Base-by-base conservation (phyloP, 1,284 basidiomycete genomes). In the Heterobasidion occidentale region DNA sequence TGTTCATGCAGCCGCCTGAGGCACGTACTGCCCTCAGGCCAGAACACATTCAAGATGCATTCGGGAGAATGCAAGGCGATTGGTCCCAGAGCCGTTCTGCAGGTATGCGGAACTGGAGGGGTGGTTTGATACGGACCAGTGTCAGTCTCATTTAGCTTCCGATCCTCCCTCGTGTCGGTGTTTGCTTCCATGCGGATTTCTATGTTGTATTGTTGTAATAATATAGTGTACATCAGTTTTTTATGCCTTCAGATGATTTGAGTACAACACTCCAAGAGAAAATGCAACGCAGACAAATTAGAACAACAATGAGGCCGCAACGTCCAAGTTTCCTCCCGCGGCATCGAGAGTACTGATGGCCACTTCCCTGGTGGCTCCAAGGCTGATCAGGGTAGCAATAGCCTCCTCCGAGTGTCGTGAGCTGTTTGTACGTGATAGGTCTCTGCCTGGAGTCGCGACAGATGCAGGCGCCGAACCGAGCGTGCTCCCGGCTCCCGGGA, bases 251-350 rank as follows among this genome's bases (percentile, higher is more conserved):
- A 14, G 42, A 14, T 45, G 7, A 17, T 45, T 27, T 27, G 15
- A 17, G 35, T 38, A 12, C 17, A 19, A 42, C 36, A 52, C 35
- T 15, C 15, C 15, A 20, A 27, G 15, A 17, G 19, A 15, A 33
- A 34, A 50, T 34, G 19, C 15, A 9, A 33, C 19, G 33, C 46
- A 55, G 49, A 50, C 52, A 38, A 51, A 67, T 59, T 70, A 88
- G 68, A 98, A 98, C 52, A 97, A 70, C 69, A 96, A 73, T 38
- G 91, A 92, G 4, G 92, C 94, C 3, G 95, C 94, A 17, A 90
- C 76, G 59, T 98, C 93, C 7, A 94, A 75, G 65, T 96, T 93
- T 1, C 95, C 95, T 1, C 83, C 84, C 1, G 91, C 80, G 6
- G 91, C 90, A 19, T 89, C 81, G 55, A 98, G 74, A 20, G 88